phyloP scores from a whole-genome alignment of 2,329 filamentous ascomycete genomes.

The Cladosporium halotolerans region DNA sequence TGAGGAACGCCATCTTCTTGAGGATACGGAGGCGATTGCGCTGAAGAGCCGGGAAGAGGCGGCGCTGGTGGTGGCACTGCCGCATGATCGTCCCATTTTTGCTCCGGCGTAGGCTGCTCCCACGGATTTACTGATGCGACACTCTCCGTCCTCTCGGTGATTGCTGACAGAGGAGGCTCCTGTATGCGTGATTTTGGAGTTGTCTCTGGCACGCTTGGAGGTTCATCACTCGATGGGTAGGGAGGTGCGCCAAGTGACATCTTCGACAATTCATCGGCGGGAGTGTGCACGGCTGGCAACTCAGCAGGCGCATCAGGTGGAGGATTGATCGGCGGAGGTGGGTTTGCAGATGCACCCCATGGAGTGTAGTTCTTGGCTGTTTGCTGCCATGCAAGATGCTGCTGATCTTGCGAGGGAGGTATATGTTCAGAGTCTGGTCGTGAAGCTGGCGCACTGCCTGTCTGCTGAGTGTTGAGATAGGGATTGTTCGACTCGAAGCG shows the following conservation, averaged over 20 bases:
- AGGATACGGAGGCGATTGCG: slow-evolving; percentile 3
- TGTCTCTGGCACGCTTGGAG: slow-evolving; percentile 20
- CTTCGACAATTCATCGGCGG: slow-evolving; percentile 34
- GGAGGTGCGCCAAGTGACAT: slow-evolving; percentile 28
- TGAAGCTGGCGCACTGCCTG: slow-evolving; percentile 4
- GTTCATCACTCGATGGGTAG: slow-evolving; percentile 10
- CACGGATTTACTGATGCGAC: slow-evolving; percentile 14
- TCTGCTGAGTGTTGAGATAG: slow-evolving; percentile 23
- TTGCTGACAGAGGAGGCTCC: slow-evolving; percentile 23
- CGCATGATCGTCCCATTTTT: background rate
- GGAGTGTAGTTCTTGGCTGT: background rate
- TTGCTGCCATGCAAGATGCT: background rate
- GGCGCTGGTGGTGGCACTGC: slow-evolving; percentile 1
- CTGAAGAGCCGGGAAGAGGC: slow-evolving; percentile 3
- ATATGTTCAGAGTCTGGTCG: background rate
- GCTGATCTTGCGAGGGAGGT: background rate
- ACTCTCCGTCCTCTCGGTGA: slow-evolving; percentile 11
- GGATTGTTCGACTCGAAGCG: slow-evolving; percentile 40
- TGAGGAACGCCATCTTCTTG: slow-evolving; percentile 6
- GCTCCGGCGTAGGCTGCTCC: slow-evolving; percentile 7
- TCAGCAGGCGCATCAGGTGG: slow-evolving; percentile 31
- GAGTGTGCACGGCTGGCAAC: slow-evolving; percentile 36
- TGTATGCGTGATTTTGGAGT: slow-evolving; percentile 24
- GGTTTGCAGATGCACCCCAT: slow-evolving; percentile 10
- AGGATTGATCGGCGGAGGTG: slow-evolving; percentile 16